Conservation (phyloP, 2,329 filamentous ascomycete species). For the Parafenestella ontariensis region DNA sequence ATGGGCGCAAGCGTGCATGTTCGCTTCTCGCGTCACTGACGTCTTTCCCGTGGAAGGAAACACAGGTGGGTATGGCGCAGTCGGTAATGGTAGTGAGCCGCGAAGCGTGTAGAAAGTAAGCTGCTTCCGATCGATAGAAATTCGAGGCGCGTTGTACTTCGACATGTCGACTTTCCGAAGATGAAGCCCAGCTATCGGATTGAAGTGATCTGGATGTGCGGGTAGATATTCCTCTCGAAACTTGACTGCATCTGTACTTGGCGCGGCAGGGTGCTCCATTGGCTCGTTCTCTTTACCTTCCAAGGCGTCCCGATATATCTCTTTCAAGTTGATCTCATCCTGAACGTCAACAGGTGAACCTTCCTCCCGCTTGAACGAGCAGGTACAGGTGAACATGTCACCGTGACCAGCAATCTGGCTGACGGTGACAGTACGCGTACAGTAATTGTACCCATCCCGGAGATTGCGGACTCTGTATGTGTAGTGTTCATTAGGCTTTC, state of each 20-base stretch:
- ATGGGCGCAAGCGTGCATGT: slow-evolving; percentile 65
- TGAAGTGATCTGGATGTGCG: slow-evolving; percentile 46
- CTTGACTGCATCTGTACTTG: slow-evolving; percentile 28
- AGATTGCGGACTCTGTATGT: slow-evolving; percentile 60
- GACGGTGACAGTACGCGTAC: slow-evolving; percentile 60
- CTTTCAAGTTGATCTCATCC: slow-evolving; percentile 43
- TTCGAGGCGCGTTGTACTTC: slow-evolving; percentile 52
- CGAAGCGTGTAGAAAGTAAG: slow-evolving; percentile 45
- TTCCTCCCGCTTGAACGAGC: slow-evolving; percentile 60
- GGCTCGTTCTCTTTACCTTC: slow-evolving; percentile 41
- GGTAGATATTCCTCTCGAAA: slow-evolving; percentile 41
- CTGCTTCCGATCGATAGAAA: slow-evolving; percentile 44
- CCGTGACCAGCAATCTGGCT: slow-evolving; percentile 55
- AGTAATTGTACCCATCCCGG: slow-evolving; percentile 60
- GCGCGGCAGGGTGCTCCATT: slow-evolving; percentile 30
- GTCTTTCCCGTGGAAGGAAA: neutral
- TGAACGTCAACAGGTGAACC: slow-evolving; percentile 41
- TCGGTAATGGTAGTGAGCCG: slow-evolving; percentile 41
- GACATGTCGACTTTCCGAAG: slow-evolving; percentile 62
- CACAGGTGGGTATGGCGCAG: slow-evolving; percentile 28
- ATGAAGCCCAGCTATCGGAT: slow-evolving; percentile 55
- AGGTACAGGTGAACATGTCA: slow-evolving; percentile 60
- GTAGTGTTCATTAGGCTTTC: slow-evolving; percentile 57
- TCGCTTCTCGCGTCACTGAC: slow-evolving; percentile 44
- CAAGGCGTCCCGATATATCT: slow-evolving; percentile 45